Percentiles rank a stretch among this genome's conserved stretches.
Conservation (phyloP, 257 asterid species). For the Solanum pinnatisectum region DNA sequence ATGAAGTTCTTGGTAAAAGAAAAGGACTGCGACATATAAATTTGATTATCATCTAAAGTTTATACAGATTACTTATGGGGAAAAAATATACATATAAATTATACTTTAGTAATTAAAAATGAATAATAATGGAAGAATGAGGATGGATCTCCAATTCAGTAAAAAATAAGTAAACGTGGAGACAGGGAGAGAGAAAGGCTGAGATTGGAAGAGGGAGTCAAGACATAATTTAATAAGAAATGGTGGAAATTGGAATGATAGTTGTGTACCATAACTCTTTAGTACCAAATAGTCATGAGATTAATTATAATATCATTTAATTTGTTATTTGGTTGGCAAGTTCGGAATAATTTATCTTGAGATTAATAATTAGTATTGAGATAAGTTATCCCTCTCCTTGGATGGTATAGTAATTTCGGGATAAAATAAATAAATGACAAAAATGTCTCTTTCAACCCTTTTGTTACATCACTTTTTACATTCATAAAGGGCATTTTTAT, state of each 20-base stretch:
- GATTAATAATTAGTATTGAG: too few relatives aligned
- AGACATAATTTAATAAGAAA: background rate
- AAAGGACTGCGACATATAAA: background rate
- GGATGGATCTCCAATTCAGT: background rate
- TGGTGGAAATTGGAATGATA: background rate
- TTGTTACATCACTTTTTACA: too few relatives aligned
- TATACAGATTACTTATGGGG: background rate
- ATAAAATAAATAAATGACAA: too few relatives aligned
- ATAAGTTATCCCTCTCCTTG: too few relatives aligned
- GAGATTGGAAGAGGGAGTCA: background rate
- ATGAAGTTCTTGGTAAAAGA: background rate
- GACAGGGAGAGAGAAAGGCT: background rate
- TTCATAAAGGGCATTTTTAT: too few relatives aligned
- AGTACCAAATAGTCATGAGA: too few relatives aligned
- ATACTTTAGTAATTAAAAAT: background rate
- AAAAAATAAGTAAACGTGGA: background rate
- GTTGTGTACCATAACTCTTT: too few relatives aligned
- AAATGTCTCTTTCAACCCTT: too few relatives aligned
- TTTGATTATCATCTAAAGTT: background rate
- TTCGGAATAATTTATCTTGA: too few relatives aligned
- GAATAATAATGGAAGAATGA: background rate
- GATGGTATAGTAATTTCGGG: rapidly evolving
- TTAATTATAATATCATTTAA: too few relatives aligned
- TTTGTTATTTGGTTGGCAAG: too few relatives aligned
- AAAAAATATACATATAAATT: background rate